Evolutionary conservation across 768 basidiomycete species (phyloP), one percentile per base, ranked within the genome.

Genomic region (Punctularia strigosozonata): DNA sequence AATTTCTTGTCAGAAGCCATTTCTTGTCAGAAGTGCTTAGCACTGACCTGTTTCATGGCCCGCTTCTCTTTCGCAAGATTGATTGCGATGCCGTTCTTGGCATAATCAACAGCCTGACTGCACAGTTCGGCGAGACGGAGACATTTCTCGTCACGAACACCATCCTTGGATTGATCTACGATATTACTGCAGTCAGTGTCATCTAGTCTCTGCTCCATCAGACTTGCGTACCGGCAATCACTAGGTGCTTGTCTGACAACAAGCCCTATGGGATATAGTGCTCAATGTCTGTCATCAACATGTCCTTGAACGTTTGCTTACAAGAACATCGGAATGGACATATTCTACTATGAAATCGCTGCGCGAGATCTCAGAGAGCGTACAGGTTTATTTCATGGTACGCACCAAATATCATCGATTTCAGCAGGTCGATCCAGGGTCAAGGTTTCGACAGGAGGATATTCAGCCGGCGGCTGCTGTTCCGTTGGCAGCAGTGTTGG

Each of bases 331-430:
- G 0, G 84, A 85, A 45, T 83, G 70, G 52, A 90, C 85, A 40
- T 88, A 90, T 47, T 89, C 77, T 12, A 86, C 75, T 18, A 90
- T 62, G 47, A 90, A 89, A 41, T 89, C 66, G 43, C 80, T 75
- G 46, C 87, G 82, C 1, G 77, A 63, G 4, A 85, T 69, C 0
- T 43, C 33, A 1, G 44, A 41, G 1, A 56, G 43, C 10, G 23
- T 33, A 12, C 42, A 19, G 8, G 46, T 43, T 1, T 36, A n/a
- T n/a, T n/a, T n/a, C n/a, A n/a, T n/a, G n/a, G n/a, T n/a, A n/a
- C n/a, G n/a, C n/a, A n/a, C n/a, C 33, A 34, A 8, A 34, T 19
- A 34, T 34, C 33, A 8, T 34, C 62, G 47, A 90, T 89, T 41
- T 88, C 66, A 43, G 80, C 20, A 15, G 10, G 58, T 13, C 36